phyloP scores from a whole-genome alignment of 306 rosid species.

The Nissolia schottii region DNA sequence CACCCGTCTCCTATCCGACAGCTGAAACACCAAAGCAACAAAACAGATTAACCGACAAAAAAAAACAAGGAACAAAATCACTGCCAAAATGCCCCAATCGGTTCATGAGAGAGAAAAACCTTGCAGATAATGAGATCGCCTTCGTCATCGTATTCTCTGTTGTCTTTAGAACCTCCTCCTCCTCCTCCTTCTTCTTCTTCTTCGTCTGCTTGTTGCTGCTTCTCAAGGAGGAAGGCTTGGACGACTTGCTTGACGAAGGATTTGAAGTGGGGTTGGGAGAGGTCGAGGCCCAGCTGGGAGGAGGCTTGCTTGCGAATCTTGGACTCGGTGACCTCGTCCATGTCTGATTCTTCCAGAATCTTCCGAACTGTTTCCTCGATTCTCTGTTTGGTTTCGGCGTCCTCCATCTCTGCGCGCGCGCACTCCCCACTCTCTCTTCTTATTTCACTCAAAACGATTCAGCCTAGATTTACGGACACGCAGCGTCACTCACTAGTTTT shows the following conservation, averaged over 20 bases:
- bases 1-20: slow-evolving; percentile 68
- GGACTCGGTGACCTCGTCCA: slow-evolving; percentile 77
- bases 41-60: too few species aligned
- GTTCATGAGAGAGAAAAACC: slow-evolving; percentile 41
- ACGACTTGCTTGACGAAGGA: slow-evolving; percentile 62
- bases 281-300: slow-evolving; percentile 55
- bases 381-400: slow-evolving; percentile 42
- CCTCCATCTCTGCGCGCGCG: slow-evolving; percentile 47
- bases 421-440: neutral
- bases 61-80: neutral
- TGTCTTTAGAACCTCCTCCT: slow-evolving; percentile 22
- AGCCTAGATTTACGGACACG: too few species aligned
- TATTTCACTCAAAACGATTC: neutral
- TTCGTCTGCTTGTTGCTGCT: slow-evolving; percentile 10
- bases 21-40: slow-evolving; percentile 40
- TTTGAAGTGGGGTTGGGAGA: slow-evolving; percentile 55
- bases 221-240: slow-evolving; percentile 54
- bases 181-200: neutral
- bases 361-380: slow-evolving; percentile 60
- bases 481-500: too few species aligned
- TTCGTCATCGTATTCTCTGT: slow-evolving; percentile 54
- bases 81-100: too few species aligned
- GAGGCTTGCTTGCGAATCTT: slow-evolving; percentile 79
- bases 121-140: slow-evolving; percentile 83
- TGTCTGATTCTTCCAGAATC: slow-evolving; percentile 62